Conservation (phyloP, 2,329 filamentous ascomycete species). For the Epicoccum sorghinum region DNA sequence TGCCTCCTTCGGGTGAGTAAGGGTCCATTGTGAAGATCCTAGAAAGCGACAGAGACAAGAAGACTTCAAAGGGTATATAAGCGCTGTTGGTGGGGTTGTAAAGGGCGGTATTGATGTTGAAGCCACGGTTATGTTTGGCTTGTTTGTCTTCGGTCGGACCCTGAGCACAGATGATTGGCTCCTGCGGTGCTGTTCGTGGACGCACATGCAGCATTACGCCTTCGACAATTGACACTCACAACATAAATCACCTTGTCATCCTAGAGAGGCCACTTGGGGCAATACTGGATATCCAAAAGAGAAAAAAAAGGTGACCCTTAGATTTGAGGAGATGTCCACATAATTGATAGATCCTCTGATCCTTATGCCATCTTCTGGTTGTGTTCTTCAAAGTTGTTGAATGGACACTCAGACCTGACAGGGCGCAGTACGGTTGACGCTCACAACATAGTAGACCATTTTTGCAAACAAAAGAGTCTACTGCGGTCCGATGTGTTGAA, state of each 20-base stretch:
- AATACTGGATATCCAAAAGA: too few species aligned
- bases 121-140: constrained; percentile 43
- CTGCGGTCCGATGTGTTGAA: not conserved
- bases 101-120: constrained; percentile 27
- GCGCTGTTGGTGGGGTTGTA: constrained; percentile 5
- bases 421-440: not conserved
- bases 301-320: too few species aligned
- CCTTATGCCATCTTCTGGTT: too few species aligned
- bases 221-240: not conserved
- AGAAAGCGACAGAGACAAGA: not conserved
- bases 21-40: constrained; percentile 55
- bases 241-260: too few species aligned
- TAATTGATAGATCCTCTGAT: too few species aligned
- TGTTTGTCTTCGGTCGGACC: constrained; percentile 31
- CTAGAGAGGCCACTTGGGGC: too few species aligned
- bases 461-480: not conserved
- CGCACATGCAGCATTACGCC: not conserved
- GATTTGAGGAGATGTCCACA: too few species aligned
- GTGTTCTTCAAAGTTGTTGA: too few species aligned
- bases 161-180: constrained; percentile 31
- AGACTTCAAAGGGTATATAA: constrained; percentile 5
- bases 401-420: too few species aligned
- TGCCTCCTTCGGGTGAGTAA: constrained; percentile 68
- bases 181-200: not conserved
- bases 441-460: not conserved